Conservation (phyloP, 805 yeast species). For the Candida silvicultrix region DNA sequence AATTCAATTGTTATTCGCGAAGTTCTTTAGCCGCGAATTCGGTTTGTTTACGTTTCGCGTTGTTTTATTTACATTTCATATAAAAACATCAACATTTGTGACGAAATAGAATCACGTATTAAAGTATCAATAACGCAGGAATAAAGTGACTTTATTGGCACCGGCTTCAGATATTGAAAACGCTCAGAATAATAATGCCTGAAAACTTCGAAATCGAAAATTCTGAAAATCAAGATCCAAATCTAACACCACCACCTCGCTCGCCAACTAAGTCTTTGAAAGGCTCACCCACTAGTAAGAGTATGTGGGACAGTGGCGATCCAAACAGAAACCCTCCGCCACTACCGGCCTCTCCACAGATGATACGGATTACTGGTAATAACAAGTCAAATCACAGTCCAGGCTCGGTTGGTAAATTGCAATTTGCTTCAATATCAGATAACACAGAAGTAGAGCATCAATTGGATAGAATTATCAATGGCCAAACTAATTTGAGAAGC, state of each 20-base stretch:
- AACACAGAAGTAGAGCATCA: conserved; percentile 20
- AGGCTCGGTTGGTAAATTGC: conserved; percentile 18
- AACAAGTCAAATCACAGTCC: conserved; percentile 5
- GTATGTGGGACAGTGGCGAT: conserved; percentile 34
- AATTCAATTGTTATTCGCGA: too few relatives aligned
- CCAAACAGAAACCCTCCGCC: conserved; percentile 36
- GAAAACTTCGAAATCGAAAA: not conserved
- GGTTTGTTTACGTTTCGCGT: not conserved
- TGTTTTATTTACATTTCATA: not conserved
- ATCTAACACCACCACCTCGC: conserved; percentile 7
- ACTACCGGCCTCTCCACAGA: conserved; percentile 33
- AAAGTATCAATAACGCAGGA: too few relatives aligned
- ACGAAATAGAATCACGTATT: not conserved
- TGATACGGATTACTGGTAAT: conserved; percentile 21
- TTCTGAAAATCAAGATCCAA: not conserved
- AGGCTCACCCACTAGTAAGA: conserved; percentile 2
- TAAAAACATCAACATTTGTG: not conserved
- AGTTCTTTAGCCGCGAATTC: too few relatives aligned
- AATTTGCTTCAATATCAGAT: conserved; percentile 10
- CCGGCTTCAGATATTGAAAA: too few relatives aligned
- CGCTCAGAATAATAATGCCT: too few relatives aligned
- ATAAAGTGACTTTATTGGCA: too few relatives aligned
- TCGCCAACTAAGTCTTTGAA: not conserved
- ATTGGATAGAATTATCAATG: conserved; percentile 21
- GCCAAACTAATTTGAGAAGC: conserved; percentile 24